Evolutionary conservation across 31 red algal species (phyloP), one percentile per base, ranked within the genome.

Genomic region (Bonnemaisonia californica): DNA sequence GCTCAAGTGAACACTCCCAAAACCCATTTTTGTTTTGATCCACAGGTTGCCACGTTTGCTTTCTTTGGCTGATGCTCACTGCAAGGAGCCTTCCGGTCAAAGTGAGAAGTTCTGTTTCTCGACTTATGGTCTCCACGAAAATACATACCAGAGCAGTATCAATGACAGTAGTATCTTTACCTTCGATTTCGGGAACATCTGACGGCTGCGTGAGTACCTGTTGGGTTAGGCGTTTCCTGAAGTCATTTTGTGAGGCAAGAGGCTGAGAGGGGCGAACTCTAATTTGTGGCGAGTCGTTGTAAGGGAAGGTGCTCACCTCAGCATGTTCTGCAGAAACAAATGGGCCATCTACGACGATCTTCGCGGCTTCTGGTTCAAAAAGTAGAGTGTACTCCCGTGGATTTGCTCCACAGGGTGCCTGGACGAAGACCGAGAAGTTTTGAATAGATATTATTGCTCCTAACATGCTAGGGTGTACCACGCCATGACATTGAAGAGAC

Each of bases 341-440:
- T 35, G 73, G 54, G 1, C 73, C 73, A 55, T 76, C 73, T 36
- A 76, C 73, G 51, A 76, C 23, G 35, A 76, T 55, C 29, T 61
- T 60, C 11, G 41, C 54, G 23, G 41, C 54, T 31, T 57, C 2
- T 5, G 54, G 54, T 23, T 7, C 11, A 27, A 76, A 76, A 4
- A 76, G 27, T n/a, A 76, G 16, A 18, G 30, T 55, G 2, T 2
- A 27, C 2, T 1, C 54, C 41, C 34, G 37, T 51, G 19, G 21
- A 4, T 60, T 55, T 40, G 4, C 45, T 54, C 32, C 41, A 18
- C 11, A n/a, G 34, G 32, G 36, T 2, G 51, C 31, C 22, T 58
- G 36, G 36, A 76, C 73, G 32, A 76, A 47, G 27, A 59, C 32
- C 28, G 36, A 48, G 41, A 76, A 76, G 21, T 40, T 22, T 35